Base-by-base conservation (phyloP, 2,329 filamentous ascomycete genomes). In the Decorospora gaudefroyi region DNA sequence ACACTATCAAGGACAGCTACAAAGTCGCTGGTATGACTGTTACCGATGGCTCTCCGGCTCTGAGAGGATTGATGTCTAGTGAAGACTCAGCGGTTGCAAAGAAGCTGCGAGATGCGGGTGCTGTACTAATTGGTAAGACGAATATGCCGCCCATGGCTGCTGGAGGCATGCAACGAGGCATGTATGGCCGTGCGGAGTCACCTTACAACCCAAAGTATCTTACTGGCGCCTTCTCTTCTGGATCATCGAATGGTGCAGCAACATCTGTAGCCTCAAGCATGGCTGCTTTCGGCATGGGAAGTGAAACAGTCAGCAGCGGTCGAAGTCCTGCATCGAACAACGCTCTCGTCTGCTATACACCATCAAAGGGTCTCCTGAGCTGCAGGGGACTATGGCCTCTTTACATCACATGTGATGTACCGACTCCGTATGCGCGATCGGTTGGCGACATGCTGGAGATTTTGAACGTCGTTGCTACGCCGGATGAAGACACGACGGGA, bases 121-220 rank as follows among this genome's bases (percentile, higher is more conserved):
- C 74, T 0, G 67, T 82, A 1, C 61, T 80, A 13, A 66, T 82
- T 0, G 81, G 81, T 0, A 74, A 76, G 30, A 82, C 81, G 0
- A 84, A 83, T 42, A 81, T 83, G 75, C 80, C 78, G 0, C 76
- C 80, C 0, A 81, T 83, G 78, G 80, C 80, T 8, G 75, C 76
- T 15, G 79, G 79, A 0, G 80, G 81, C 0, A 81, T 80, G 73
- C 79, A 82, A 46, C 70, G 80, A 6, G 80, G 80, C 0, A 50
- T 79, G 0, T 81, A 81, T 46, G 80, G 80, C 0, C 71, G 80
- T 2, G 77, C 80, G 0, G 79, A 82, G 54, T 78, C 73, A 16
- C 79, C 80, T 0, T 83, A 83, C 53, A 82, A 82, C 36, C 41
- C 58, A 0, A 70, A 76, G 0, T 83, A 78, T 36, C 65, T 81